Conservation (phyloP, 75 land plant species). For the Adiantum capillusveneris region DNA sequence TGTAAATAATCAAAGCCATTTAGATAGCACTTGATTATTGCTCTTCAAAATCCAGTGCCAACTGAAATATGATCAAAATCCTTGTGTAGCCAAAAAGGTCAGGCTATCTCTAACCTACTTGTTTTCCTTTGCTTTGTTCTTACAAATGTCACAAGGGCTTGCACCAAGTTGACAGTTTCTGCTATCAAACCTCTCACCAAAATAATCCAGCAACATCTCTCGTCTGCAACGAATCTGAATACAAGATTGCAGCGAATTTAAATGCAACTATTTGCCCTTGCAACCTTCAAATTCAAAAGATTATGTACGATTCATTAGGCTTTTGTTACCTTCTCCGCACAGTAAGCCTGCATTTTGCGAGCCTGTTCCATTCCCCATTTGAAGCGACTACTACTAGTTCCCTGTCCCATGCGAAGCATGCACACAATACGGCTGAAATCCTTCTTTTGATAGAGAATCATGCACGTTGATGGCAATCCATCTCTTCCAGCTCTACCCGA, state of each 20-base stretch:
- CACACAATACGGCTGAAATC: slow-evolving; percentile 88
- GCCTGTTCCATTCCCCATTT: slow-evolving; percentile 66
- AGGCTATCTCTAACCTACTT: no score
- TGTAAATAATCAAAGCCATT: no score
- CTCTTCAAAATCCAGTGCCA: no score
- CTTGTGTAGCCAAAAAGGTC: no score
- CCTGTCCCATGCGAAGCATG: slow-evolving; percentile 53
- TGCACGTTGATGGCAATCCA: slow-evolving; percentile 53
- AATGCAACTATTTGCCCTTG: no score
- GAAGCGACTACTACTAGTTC: slow-evolving; percentile 39
- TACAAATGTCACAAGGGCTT: slow-evolving; percentile 72
- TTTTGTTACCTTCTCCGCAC: slow-evolving; percentile 62
- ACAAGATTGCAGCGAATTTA: no score
- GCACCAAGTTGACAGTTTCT: slow-evolving; percentile 43
- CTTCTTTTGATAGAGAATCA: slow-evolving; percentile 69
- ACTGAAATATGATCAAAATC: no score
- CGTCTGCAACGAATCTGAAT: slow-evolving; percentile 52
- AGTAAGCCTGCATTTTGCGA: slow-evolving; percentile 68
- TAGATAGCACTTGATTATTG: no score
- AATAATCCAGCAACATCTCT: slow-evolving; percentile 52
- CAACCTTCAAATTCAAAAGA: no score
- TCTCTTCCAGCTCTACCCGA: slow-evolving; percentile 94
- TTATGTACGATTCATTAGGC: no score
- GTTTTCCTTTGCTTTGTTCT: no score
- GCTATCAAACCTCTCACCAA: slow-evolving; percentile 58